phyloP scores from a whole-genome alignment of 257 asterid genomes.

The Lavandula angustifolia region DNA sequence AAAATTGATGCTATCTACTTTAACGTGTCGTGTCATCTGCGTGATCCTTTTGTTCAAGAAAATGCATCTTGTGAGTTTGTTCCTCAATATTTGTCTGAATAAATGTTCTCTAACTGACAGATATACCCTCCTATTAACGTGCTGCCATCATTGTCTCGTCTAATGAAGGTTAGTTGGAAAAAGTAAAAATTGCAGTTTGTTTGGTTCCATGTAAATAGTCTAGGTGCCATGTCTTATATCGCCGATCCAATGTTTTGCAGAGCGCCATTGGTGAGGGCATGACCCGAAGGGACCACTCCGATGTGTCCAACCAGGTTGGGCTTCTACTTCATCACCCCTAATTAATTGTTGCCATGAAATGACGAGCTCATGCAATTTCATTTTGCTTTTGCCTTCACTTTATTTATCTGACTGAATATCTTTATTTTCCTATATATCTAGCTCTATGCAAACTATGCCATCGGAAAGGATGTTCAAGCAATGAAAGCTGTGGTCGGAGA shows the following conservation, averaged over 20 bases:
- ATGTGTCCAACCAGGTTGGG: constrained; percentile 90
- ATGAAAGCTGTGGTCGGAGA: constrained; percentile 96
- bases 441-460: constrained; percentile 84
- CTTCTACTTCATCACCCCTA: no score
- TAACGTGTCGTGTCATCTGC: neutral
- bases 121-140: constrained; percentile 97
- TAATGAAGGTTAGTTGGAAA: constrained; percentile 75
- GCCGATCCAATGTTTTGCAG: constrained; percentile 43
- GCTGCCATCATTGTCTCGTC: constrained; percentile 95
- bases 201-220: constrained; percentile 10
- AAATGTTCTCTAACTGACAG: constrained; percentile 43
- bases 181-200: neutral
- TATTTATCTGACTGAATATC: neutral
- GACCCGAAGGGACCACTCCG: constrained; percentile 96
- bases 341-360: no score
- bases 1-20: constrained; percentile 1
- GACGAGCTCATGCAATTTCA: neutral
- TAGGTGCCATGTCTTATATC: constrained; percentile 12
- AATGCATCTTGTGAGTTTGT: neutral
- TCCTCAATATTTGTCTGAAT: constrained; percentile 27
- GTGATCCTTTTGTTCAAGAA: neutral
- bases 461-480: constrained; percentile 86
- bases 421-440: constrained; percentile 19
- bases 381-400: neutral
- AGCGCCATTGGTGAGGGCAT: constrained; percentile 99